Evolutionary conservation across 805 yeast species (phyloP).

Genomic region (Spathaspora hagerdaliae): DNA sequence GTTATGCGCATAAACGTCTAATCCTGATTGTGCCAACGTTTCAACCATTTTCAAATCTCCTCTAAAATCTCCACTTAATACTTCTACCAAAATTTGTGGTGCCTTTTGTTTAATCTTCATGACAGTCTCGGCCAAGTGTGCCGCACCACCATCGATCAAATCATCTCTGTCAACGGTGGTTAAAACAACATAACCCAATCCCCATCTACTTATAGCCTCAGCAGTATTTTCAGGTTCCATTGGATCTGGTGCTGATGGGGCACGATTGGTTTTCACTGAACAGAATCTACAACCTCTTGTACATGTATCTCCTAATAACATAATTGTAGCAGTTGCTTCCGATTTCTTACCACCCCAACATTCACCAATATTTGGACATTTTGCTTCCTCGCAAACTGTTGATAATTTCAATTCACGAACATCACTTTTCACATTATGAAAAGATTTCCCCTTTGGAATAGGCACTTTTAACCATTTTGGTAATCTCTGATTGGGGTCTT

Average conservation of each 20-base stretch:
- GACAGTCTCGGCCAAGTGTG: constrained; percentile 87
- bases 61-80: constrained; percentile 90
- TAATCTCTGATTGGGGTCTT: constrained; percentile 64
- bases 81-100: constrained; percentile 89
- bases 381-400: constrained; percentile 98
- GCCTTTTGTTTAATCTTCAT: constrained; percentile 78
- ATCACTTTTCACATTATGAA: constrained; percentile 76
- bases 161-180: constrained; percentile 99
- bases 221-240: constrained; percentile 97
- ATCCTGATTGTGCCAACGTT: constrained; percentile 76
- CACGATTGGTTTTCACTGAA: constrained; percentile 88
- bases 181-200: constrained; percentile 93
- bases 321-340: constrained; percentile 94
- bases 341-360: constrained; percentile 98
- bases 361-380: constrained; percentile 99
- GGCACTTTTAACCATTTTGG: constrained; percentile 96
- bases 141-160: constrained; percentile 86
- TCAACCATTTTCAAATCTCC: constrained; percentile 83
- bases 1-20: constrained; percentile 96
- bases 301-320: constrained; percentile 98
- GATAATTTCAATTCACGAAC: constrained; percentile 83
- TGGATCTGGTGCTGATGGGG: constrained; percentile 88
- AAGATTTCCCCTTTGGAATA: constrained; percentile 91
- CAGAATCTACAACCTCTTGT: constrained; percentile 99
- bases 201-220: constrained; percentile 96